Evolutionary conservation across 257 asterid species (phyloP).

Genomic region (Thymus quinquecostatus): DNA sequence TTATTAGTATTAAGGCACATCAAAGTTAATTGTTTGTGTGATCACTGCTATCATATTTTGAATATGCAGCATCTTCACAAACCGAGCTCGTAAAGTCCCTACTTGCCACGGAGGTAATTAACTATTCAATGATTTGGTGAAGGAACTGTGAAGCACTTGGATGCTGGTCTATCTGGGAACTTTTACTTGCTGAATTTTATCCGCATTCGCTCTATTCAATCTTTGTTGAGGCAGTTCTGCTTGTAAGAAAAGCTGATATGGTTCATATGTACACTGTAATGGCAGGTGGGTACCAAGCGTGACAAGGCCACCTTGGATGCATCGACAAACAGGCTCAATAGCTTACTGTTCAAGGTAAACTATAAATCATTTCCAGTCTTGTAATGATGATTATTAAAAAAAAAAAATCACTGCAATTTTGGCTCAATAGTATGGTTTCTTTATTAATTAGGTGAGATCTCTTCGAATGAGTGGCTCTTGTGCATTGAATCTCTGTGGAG

Average conservation of each 20-base stretch:
- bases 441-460: constrained; percentile 69
- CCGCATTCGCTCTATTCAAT: background rate
- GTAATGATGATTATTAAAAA: background rate
- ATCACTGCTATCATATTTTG: constrained; percentile 13
- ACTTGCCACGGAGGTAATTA: constrained; percentile 80
- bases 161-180: too few species aligned
- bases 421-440: constrained; percentile 26
- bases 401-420: background rate
- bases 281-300: constrained; percentile 79
- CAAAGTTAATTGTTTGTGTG: constrained; percentile 18
- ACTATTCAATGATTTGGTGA: background rate
- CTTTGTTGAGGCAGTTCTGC: constrained; percentile 4
- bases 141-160: too few species aligned
- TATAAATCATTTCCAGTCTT: background rate
- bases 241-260: constrained; percentile 26
- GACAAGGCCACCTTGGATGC: constrained; percentile 69
- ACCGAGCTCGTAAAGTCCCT: constrained; percentile 80
- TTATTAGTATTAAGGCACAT: constrained; percentile 5
- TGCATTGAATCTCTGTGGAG: constrained; percentile 84
- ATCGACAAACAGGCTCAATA: constrained; percentile 65
- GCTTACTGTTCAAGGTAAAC: constrained; percentile 75
- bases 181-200: constrained; percentile 8
- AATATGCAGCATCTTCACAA: constrained; percentile 74
- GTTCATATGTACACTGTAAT: constrained; percentile 27
- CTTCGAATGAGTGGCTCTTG: constrained; percentile 89